Conservation (phyloP, 202 grass and related monocot species). For the Setaria viridis region DNA sequence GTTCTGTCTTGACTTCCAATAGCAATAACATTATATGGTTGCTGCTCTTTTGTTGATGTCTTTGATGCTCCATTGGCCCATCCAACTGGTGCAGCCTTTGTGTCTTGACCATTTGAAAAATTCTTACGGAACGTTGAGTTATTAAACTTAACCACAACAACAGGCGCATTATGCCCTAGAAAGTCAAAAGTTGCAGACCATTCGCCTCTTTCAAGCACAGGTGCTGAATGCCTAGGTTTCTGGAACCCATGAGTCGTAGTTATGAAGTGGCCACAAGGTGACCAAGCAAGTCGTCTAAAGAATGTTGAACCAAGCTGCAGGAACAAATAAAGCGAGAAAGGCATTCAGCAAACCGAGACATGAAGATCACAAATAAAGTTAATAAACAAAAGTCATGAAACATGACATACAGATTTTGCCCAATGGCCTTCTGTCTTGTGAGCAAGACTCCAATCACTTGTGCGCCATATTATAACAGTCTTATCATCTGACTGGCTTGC, state of each 20-base stretch:
- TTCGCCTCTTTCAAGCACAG: slow-evolving; percentile 92
- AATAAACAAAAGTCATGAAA: slow-evolving; percentile 40
- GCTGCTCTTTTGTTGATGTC: slow-evolving; percentile 67
- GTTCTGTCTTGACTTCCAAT: slow-evolving; percentile 99
- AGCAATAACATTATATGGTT: slow-evolving; percentile 97
- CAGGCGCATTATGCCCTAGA: slow-evolving; percentile 92
- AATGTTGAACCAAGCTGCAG: slow-evolving; percentile 96
- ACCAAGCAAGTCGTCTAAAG: slow-evolving; percentile 92
- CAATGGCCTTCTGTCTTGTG: slow-evolving; percentile 97
- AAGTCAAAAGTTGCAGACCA: slow-evolving; percentile 99
- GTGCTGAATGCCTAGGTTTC: slow-evolving; percentile 97
- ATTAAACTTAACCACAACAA: slow-evolving; percentile 96
- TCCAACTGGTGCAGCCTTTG: slow-evolving; percentile 66
- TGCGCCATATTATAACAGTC: slow-evolving; percentile 95
- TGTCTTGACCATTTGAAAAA: slow-evolving; percentile 60
- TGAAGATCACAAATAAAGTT: slow-evolving; percentile 13
- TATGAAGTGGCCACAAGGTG: slow-evolving; percentile 94
- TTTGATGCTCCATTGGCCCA: slow-evolving; percentile 88
- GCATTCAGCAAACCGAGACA: slow-evolving; percentile 34
- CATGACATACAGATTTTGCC: slow-evolving; percentile 88
- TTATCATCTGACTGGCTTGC: slow-evolving; percentile 98
- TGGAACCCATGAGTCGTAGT: slow-evolving; percentile 99
- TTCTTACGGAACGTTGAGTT: slow-evolving; percentile 91
- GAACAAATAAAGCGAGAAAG: slow-evolving; percentile 45
- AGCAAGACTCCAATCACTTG: slow-evolving; percentile 96